Evolutionary conservation across 495 filamentous ascomycete species (phyloP), one percentile per base, ranked within the genome.

Genomic region (Filosporella fistucella): DNA sequence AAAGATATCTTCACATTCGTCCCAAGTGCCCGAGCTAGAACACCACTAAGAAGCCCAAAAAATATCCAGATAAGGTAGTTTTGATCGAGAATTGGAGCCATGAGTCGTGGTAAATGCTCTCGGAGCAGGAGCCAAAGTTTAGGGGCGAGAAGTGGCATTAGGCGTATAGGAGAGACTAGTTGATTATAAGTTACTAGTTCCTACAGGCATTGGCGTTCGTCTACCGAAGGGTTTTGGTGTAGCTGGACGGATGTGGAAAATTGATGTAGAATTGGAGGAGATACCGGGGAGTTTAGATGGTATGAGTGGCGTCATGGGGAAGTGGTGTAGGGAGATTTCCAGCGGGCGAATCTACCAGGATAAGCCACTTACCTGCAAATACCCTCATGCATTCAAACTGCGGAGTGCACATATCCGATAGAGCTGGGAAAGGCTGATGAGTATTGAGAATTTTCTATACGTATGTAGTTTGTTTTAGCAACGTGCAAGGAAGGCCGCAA

Each of bases 231-330:
- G 68, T 40, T 77, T 79, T 21, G 81, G 78, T 25, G 70, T 78
- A 24, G 86, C 80, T 45, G 85, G 81, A 51, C 82, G 84, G 59
- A 89, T 89, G 85, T 91, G 84, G 75, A 84, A 83, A 59, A 76
- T 89, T 44, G 94, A 98, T 64, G 85, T 96, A 34, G 85, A 81
- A 39, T 75, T 96, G 35, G 89, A 95, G 68, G 94, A 98, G 71
- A 89, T 96, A 54, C 77, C 64, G 56, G 72, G 56, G 57, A 70
- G 59, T 23, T 71, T 70, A 52, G 73, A 65, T 34, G 45, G 47
- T 5, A 58, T 78, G 63, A 80, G 70, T 58, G 75, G 66, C 16
- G 75, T 74, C 22, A 67, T 95, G 66, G 77, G 73, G 32, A 83
- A 78, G 57, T 97, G 93, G 91, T 98, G 93, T 77, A 75, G 73